phyloP scores from a whole-genome alignment of 495 filamentous ascomycete genomes.

The Podospora bellae-mahoneyi region DNA sequence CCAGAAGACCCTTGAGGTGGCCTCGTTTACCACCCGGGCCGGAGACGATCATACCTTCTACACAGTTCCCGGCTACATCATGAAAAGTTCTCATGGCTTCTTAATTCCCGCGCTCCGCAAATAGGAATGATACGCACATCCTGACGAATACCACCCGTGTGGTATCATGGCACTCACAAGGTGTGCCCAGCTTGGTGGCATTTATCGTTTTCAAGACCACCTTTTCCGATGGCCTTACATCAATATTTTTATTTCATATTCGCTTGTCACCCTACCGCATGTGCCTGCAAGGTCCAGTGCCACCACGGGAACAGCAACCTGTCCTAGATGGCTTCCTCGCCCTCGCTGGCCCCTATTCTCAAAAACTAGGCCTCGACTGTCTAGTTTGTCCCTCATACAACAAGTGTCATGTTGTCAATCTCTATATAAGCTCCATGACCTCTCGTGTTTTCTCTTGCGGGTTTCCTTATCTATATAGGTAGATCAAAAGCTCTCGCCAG shows the following conservation, averaged over 20 bases:
- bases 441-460: not conserved
- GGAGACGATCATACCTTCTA: not conserved
- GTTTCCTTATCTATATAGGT: constrained; percentile 7
- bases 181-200: not conserved
- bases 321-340: constrained; percentile 15
- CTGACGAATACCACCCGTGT: not conserved
- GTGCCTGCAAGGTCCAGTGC: constrained; percentile 18
- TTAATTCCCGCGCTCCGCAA: not conserved
- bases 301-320: constrained; percentile 14
- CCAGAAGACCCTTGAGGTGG: not conserved
- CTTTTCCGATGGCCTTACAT: constrained; percentile 19
- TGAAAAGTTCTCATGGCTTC: not conserved
- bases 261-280: constrained; percentile 27
- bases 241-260: constrained; percentile 5
- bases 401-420: not conserved
- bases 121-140: not conserved
- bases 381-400: not conserved
- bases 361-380: constrained; percentile 3
- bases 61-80: not conserved
- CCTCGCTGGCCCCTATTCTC: constrained; percentile 12
- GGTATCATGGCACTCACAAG: not conserved
- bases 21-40: not conserved
- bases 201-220: constrained; percentile 1
- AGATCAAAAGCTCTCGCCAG: constrained; percentile 13
- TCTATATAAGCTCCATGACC: not conserved